Evolutionary conservation across 306 rosid species (phyloP), one percentile per base, ranked within the genome.

Genomic region (Casuarina glauca): DNA sequence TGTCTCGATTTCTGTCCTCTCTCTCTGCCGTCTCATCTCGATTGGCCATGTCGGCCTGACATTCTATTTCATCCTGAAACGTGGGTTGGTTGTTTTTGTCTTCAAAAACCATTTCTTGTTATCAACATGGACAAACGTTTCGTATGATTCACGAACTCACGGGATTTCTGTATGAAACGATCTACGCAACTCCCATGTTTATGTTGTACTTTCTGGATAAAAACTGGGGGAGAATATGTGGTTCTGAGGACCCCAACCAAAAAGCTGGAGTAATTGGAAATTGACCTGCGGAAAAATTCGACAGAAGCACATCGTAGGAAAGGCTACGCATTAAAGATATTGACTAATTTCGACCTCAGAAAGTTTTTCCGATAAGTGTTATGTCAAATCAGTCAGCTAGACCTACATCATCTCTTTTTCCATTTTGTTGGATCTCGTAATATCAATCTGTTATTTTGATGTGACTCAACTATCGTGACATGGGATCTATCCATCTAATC

Each of bases 41-140:
- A 6, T 51, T 42, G 53, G 74, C 43, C 78, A 64, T 64, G 51
- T 79, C 74, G 4, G n/a, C 50, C 45, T 64, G 74, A 79, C 70
- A 64, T 53, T 64, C 17, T 52, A 51, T 71, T 49, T 63, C 74
- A 32, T 58, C 60, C 20, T 49, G 73, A 61, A 43, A 78, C 12
- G 41, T 26, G 32, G 32, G 32, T 26, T 26, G 32, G 32, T 32
- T 79, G 58, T 61, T 62, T 26, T 1, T 49, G 41, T 26, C 32
- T 26, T 26, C 32, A 26, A 26, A 26, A 26, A 26, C 0, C 32
- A 26, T 26, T 26, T 26, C 6, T 61, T 43, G 42, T 0, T 17
- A 35, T 41, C 39, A 52, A 52, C 6, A 61, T 9, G 10, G 41
- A 26, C 41, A 61, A 35, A 0, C 38, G 11, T 26, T 16, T 26